Evolutionary conservation across 2,329 filamentous ascomycete species (phyloP), one percentile per base, ranked within the genome.

Genomic region (Sclerotiophoma versabilis): DNA sequence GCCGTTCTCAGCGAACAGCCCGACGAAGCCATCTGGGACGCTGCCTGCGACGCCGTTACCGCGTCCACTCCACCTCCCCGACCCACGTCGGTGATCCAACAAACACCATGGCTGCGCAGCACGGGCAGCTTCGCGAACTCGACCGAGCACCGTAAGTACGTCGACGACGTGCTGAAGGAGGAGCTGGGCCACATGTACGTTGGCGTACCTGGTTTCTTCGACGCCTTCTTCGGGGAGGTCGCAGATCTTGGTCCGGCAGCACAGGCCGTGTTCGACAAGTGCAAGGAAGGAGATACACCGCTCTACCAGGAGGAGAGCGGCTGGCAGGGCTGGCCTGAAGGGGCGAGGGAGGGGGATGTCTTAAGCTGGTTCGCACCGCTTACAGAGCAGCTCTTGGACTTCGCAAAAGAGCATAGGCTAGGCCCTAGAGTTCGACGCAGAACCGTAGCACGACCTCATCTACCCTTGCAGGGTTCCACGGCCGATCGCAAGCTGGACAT

Each of bases 181-280:
- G n/a, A n/a, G n/a, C n/a, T n/a, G n/a, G n/a, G n/a, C n/a, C n/a
- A n/a, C n/a, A n/a, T n/a, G n/a, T n/a, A n/a, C n/a, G n/a, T n/a
- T n/a, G n/a, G n/a, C n/a, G n/a, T n/a, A n/a, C n/a, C n/a, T n/a
- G n/a, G n/a, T n/a, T n/a, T n/a, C n/a, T n/a, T n/a, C n/a, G n/a
- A n/a, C n/a, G n/a, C 26, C 26, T 27, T 27, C 26, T 27, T 14
- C 20, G 19, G 45, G 42, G 34, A n/a, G n/a, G n/a, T 37, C 12
- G 9, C 34, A 37, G 34, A 14, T 37, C 34, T 37, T 6, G 15
- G 20, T 11, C 14, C 15, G 5, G 15, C 17, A 15, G 34, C 34
- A 37, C 34, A 37, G 34, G 34, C 34, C 17, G 34, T 37, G 14
- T 80, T 36, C 73, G 80, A 34, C 56, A 75, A 57, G 76, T 81